Evolutionary conservation across 2,329 filamentous ascomycete species (phyloP).

Genomic region (Metarhizium anisopliae): DNA sequence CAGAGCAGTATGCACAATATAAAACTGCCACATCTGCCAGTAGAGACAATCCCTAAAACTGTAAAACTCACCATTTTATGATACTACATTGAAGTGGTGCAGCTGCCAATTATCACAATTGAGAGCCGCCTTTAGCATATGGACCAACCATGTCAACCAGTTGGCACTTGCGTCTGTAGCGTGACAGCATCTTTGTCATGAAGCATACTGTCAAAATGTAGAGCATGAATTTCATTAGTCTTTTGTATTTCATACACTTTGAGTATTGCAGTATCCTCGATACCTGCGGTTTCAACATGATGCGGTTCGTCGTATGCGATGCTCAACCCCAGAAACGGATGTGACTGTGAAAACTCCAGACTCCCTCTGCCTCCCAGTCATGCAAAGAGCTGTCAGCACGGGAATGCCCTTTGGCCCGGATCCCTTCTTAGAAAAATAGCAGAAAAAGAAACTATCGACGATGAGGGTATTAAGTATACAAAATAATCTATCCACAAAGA

Average conservation of each 20-base stretch:
- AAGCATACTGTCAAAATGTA: no score
- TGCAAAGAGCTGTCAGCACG: background rate
- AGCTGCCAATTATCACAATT: no score
- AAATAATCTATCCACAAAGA: background rate
- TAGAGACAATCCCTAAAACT: no score
- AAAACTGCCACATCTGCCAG: no score
- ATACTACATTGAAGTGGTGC: no score
- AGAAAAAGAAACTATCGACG: background rate
- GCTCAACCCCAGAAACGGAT: background rate
- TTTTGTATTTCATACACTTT: background rate
- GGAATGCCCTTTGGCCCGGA: background rate
- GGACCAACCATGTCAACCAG: no score
- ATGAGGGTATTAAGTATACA: background rate
- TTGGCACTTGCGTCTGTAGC: no score
- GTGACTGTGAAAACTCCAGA: background rate
- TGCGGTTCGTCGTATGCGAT: background rate
- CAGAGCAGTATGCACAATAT: no score
- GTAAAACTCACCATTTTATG: no score
- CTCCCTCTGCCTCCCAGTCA: constrained; percentile 1
- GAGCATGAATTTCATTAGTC: background rate
- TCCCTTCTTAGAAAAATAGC: background rate
- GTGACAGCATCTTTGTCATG: no score
- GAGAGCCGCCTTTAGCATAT: no score
- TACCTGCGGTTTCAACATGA: background rate
- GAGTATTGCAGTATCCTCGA: background rate